Evolutionary conservation across 441 rosid species (phyloP), one percentile per base, ranked within the genome.

Genomic region (Isatis lusitanica): DNA sequence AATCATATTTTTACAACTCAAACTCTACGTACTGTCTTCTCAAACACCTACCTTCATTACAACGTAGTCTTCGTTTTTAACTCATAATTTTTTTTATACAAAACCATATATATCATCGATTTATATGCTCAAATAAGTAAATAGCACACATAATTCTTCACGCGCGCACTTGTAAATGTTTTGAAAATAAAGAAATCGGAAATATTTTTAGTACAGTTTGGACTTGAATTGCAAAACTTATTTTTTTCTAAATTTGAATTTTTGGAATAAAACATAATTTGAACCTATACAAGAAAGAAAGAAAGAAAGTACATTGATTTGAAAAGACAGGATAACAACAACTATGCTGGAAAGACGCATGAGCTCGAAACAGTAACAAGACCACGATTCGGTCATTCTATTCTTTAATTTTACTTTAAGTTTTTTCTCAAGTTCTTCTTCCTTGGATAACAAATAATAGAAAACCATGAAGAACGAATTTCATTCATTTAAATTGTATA

Each of bases 1-100:
- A 80, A 81, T 78, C 76, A 74, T 82, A 62, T 76, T 46, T 75
- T 57, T 56, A 46, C 73, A 42, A 59, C 56, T 60, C 65, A 68
- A 75, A 62, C 51, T 26, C 70, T 53, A 68, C 44, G 79, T 68
- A 33, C 38, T 62, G 70, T 75, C 79, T 75, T 69, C 65, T 75
- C 79, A 68, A 68, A 68, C 65, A 68, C 16, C 64, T 43, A 55
- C 46, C 24, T 24, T 66, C 70, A 21, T 12, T 35, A 66, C 35
- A 65, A 35, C 24, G 24, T 21, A 21, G 24, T 21, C 24, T 21
- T 21, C 24, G 24, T 21, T 21, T 21, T 30, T 35, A 12, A 4
- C 58, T 59, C 48, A 35, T 69, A 0, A 24, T 28, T 52, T 38
- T 51, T 36, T 36, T 50, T 33, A 4, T 24, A 48, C 12, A 66